Evolutionary conservation across 2,329 filamentous ascomycete species (phyloP).

Genomic region (Scorias spongiosa): DNA sequence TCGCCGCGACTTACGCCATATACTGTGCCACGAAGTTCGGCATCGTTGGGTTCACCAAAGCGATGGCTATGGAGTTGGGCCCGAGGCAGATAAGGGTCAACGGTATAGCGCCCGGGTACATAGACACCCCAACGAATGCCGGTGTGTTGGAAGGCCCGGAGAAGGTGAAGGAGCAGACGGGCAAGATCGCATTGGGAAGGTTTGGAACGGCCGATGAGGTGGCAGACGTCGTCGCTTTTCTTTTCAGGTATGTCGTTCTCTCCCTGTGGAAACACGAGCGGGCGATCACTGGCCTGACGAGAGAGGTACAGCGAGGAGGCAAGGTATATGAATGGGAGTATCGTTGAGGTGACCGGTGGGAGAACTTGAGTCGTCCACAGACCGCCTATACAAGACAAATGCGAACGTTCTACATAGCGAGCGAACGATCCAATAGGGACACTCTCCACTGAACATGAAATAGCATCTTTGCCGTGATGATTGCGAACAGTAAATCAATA

Average conservation of each 20-base stretch:
- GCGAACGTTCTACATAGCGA: too few species aligned
- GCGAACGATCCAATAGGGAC: too few species aligned
- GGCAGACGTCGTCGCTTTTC: conserved; percentile 34
- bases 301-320: conserved; percentile 28
- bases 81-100: conserved; percentile 25
- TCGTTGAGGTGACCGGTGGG: conserved; percentile 34
- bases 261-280: conserved; percentile 27
- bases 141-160: conserved; percentile 34
- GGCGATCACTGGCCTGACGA: conserved; percentile 30
- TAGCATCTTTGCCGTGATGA: too few species aligned
- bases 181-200: conserved; percentile 27
- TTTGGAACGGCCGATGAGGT: conserved; percentile 33
- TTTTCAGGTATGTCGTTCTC: conserved; percentile 26
- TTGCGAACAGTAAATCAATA: too few species aligned
- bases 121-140: conserved; percentile 34
- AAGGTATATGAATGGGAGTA: conserved; percentile 32
- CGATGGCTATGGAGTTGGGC: conserved; percentile 26
- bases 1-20: conserved; percentile 24
- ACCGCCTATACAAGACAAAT: too few species aligned
- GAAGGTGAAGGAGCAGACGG: conserved; percentile 24
- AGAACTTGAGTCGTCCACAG: conserved; percentile 2
- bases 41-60: conserved; percentile 31
- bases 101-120: conserved; percentile 27
- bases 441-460: too few species aligned
- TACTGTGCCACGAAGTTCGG: conserved; percentile 30